Evolutionary conservation across 1,139 yeast species (phyloP).

Genomic region (Magnusiomyces magnusii): DNA sequence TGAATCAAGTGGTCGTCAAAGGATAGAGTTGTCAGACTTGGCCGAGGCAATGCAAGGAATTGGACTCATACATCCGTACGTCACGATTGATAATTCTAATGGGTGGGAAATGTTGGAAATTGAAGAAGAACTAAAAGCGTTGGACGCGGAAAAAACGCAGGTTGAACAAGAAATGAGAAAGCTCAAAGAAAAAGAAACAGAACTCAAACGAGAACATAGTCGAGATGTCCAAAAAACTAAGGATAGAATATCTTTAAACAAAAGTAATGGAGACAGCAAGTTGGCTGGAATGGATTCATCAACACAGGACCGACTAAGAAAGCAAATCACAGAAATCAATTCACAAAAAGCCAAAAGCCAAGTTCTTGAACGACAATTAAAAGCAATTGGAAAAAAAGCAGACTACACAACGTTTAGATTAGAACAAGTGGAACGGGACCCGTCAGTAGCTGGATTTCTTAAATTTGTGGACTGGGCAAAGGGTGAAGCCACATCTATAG

Average conservation of each 20-base stretch:
- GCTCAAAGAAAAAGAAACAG: background rate
- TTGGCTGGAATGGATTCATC: background rate
- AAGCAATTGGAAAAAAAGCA: background rate
- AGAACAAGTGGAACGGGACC: slow-evolving; percentile 31
- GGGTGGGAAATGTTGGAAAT: slow-evolving; percentile 4
- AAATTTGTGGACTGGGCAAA: slow-evolving; percentile 45
- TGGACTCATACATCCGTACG: slow-evolving; percentile 45
- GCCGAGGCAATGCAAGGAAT: slow-evolving; percentile 51
- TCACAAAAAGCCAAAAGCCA: background rate
- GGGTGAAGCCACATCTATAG: slow-evolving; percentile 37
- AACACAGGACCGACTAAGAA: background rate
- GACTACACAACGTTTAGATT: slow-evolving; percentile 26
- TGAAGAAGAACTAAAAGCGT: background rate
- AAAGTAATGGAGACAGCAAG: background rate
- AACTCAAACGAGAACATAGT: background rate
- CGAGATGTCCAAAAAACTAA: background rate
- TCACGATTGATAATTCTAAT: slow-evolving; percentile 5
- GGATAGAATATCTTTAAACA: background rate
- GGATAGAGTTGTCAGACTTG: slow-evolving; percentile 48
- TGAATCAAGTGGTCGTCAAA: slow-evolving; percentile 36
- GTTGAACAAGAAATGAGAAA: background rate
- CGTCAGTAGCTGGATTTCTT: slow-evolving; percentile 23
- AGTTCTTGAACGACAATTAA: background rate
- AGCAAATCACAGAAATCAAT: background rate
- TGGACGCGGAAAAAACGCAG: background rate